phyloP scores from a whole-genome alignment of 768 basidiomycete genomes.

The Agaricus bisporus region DNA sequence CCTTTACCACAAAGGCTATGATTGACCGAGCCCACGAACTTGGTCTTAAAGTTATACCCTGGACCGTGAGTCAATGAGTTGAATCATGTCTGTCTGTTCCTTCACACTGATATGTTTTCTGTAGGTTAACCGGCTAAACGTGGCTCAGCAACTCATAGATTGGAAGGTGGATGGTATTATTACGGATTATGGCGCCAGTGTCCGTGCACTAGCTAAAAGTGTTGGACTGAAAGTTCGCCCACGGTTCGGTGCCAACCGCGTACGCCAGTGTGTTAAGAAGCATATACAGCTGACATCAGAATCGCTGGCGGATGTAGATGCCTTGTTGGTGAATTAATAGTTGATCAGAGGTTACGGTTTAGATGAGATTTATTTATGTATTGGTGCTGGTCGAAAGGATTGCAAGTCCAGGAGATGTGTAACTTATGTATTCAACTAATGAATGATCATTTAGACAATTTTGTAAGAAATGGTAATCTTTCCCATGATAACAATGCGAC shows the following conservation, averaged over 20 bases:
- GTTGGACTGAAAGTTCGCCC: constrained; percentile 48
- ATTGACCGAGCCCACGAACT: constrained; percentile 58
- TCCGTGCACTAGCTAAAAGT: constrained; percentile 53
- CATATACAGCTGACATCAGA: constrained; percentile 31
- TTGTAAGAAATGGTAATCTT: no score
- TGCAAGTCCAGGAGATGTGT: no score
- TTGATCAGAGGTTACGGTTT: no score
- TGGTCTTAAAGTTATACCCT: constrained; percentile 62
- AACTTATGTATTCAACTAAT: no score
- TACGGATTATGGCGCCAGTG: constrained; percentile 61
- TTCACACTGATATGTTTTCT: not conserved
- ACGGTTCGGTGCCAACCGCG: constrained; percentile 49
- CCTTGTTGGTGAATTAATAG: no score
- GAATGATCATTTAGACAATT: no score
- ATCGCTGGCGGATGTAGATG: no score
- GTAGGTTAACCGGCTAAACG: constrained; percentile 57
- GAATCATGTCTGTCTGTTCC: not conserved
- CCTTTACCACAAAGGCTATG: constrained; percentile 67
- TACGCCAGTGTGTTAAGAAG: constrained; percentile 55
- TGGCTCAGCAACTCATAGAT: constrained; percentile 52
- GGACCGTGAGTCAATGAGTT: constrained; percentile 48
- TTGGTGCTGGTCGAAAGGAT: no score
- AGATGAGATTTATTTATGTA: no score
- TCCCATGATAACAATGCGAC: no score
- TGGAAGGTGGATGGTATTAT: constrained; percentile 74